Conservation (phyloP, 2,329 filamentous ascomycete genomes). For the Hymenotorrendiella dingleyae region DNA sequence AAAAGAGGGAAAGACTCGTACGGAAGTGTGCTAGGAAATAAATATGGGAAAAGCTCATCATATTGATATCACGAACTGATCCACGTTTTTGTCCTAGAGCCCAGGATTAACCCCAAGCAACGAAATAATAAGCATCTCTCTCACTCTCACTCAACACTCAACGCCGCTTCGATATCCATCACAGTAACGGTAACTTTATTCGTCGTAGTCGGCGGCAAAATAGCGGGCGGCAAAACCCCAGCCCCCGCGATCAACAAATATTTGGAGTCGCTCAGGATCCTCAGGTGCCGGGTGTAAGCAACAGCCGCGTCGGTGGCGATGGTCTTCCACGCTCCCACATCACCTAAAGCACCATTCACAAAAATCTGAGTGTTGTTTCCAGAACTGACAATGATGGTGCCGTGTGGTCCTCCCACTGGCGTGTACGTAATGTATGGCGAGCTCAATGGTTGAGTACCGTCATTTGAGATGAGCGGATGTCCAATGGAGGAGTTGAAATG, state of each 20-base stretch:
- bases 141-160: no score
- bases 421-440: conserved; percentile 29
- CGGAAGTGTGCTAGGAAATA: no score
- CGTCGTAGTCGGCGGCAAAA: conserved; percentile 25
- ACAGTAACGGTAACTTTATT: conserved; percentile 29
- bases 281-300: conserved; percentile 27
- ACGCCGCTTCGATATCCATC: conserved; percentile 14
- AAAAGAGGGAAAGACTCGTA: no score
- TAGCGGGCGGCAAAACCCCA: conserved; percentile 25
- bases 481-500: conserved; percentile 23
- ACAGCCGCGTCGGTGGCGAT: conserved; percentile 22
- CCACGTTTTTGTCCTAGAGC: no score
- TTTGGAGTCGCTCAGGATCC: conserved; percentile 25
- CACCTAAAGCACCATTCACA: conserved; percentile 26
- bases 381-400: conserved; percentile 28
- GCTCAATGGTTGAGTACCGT: conserved; percentile 21
- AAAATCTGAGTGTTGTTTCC: conserved; percentile 24
- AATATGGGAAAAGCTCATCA: no score
- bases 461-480: conserved; percentile 21
- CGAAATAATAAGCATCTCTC: no score
- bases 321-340: conserved; percentile 23
- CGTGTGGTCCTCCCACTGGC: conserved; percentile 25
- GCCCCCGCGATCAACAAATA: conserved; percentile 28
- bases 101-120: no score
- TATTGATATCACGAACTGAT: no score